Evolutionary conservation across 179 eudicot genomes (phyloP).

Genomic region (Heliamphora pulchella): DNA sequence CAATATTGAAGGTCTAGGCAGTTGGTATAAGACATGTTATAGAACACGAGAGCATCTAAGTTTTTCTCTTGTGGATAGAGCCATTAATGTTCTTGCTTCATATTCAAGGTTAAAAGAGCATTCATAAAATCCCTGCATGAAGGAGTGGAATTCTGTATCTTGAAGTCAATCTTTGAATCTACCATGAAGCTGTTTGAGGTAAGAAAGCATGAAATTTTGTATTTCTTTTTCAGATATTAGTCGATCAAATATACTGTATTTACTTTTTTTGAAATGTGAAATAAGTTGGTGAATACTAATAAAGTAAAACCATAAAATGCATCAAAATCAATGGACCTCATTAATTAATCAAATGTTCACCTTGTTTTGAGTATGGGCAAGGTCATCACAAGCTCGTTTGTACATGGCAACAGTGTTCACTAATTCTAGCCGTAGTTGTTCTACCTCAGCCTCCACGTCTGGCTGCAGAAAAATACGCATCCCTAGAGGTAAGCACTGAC

Average conservation of each 20-base stretch:
- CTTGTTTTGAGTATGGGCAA: constrained; percentile 56
- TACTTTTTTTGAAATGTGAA: not conserved
- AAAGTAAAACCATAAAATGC: not conserved
- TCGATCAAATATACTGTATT: too few relatives aligned
- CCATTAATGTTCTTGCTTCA: not conserved
- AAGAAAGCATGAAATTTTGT: not conserved
- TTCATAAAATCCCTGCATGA: not conserved
- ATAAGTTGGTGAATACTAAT: not conserved
- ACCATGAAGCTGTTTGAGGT: not conserved
- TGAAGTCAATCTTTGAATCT: not conserved
- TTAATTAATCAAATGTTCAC: constrained; percentile 25
- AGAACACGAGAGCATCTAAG: not conserved
- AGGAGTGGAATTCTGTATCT: not conserved
- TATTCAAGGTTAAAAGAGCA: not conserved
- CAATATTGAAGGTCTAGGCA: not conserved
- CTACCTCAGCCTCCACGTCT: constrained; percentile 50
- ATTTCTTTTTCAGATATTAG: too few relatives aligned
- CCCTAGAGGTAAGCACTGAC: not conserved
- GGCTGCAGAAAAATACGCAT: constrained; percentile 35
- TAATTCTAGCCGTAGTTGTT: constrained; percentile 51
- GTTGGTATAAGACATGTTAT: not conserved
- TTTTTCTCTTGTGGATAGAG: not conserved
- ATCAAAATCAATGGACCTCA: not conserved
- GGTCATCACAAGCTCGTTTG: constrained; percentile 61
- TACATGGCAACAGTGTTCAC: constrained; percentile 47